These are phyloP conservation scores for Malassezia japonica DNA, from an alignment of 1,284 basidiomycete species.

Conservation along the genomic window DNA sequence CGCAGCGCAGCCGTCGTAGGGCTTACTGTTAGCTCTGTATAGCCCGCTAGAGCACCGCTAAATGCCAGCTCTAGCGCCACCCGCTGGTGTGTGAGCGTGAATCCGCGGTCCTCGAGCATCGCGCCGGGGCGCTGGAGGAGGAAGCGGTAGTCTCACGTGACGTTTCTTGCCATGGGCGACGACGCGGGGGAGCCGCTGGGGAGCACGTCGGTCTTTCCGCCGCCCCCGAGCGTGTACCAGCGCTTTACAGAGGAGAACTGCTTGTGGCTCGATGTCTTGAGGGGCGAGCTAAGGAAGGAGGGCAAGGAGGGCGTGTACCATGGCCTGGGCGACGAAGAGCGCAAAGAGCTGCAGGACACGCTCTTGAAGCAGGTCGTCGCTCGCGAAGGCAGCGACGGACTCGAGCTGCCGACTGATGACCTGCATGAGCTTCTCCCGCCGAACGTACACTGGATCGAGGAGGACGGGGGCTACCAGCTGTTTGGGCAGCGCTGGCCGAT, in stretches of 20 bases:
- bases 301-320: not conserved
- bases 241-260: slow-evolving; percentile 31
- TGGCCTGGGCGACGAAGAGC: not conserved
- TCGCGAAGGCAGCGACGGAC: not conserved
- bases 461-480: slow-evolving; percentile 40
- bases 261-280: slow-evolving; percentile 21
- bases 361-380: not conserved
- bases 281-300: not conserved
- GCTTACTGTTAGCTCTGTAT: slow-evolving; percentile 77
- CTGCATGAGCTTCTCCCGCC: slow-evolving; percentile 28
- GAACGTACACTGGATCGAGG: slow-evolving; percentile 40
- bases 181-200: slow-evolving; percentile 10
- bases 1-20: slow-evolving; percentile 66
- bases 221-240: slow-evolving; percentile 29
- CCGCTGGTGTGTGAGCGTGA: slow-evolving; percentile 62
- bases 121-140: not conserved
- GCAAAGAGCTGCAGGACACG: not conserved
- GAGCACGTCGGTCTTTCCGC: slow-evolving; percentile 37
- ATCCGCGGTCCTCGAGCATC: slow-evolving; percentile 28
- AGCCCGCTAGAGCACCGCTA: slow-evolving; percentile 53
- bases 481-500: slow-evolving; percentile 45
- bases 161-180: not conserved
- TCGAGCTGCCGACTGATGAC: slow-evolving; percentile 26
- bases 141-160: not conserved
- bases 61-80: slow-evolving; percentile 82